These are phyloP conservation scores for Termitomyces titanicus DNA, from an alignment of 768 basidiomycete genomes.

Conservation along the genomic window DNA sequence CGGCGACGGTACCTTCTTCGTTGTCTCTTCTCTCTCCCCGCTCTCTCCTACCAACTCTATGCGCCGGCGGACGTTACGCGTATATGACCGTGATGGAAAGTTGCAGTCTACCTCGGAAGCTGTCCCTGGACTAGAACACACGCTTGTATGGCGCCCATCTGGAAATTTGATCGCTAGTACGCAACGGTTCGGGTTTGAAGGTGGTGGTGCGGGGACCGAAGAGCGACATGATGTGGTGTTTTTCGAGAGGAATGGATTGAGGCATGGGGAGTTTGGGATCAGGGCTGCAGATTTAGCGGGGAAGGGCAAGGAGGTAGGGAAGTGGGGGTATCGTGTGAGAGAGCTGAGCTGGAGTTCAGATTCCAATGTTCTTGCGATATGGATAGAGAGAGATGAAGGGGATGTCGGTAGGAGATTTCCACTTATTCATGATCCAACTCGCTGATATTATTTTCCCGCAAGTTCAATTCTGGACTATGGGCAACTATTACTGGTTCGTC, in stretches of 20 bases:
- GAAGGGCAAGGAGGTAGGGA: conserved; percentile 31
- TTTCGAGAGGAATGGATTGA: conserved; percentile 91
- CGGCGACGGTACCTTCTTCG: conserved; percentile 89
- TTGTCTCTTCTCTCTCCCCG: conserved; percentile 70
- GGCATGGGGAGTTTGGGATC: conserved; percentile 86
- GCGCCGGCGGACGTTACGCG: conserved; percentile 57
- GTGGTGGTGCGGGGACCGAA: conserved; percentile 61
- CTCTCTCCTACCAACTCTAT: conserved; percentile 20
- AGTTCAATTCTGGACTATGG: conserved; percentile 94
- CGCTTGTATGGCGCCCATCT: conserved; percentile 80
- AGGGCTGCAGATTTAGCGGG: conserved; percentile 29
- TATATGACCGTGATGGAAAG: conserved; percentile 70
- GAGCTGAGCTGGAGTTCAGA: conserved; percentile 87
- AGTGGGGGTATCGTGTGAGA: conserved; percentile 69
- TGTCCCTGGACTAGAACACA: conserved; percentile 78
- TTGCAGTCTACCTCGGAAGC: conserved; percentile 85
- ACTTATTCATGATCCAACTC: neutral
- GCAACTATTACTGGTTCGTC: conserved; percentile 89
- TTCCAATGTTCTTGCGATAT: conserved; percentile 80
- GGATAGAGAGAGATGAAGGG: conserved; percentile 66
- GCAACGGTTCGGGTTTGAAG: conserved; percentile 78
- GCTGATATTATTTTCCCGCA: conserved; percentile 4
- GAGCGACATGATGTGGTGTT: conserved; percentile 85
- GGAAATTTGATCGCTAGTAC: conserved; percentile 82
- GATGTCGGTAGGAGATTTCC: conserved; percentile 60